Evolutionary conservation across 345 rosid genomes (phyloP), one percentile per base, ranked within the genome.

Genomic region (Theobroma cacao): DNA sequence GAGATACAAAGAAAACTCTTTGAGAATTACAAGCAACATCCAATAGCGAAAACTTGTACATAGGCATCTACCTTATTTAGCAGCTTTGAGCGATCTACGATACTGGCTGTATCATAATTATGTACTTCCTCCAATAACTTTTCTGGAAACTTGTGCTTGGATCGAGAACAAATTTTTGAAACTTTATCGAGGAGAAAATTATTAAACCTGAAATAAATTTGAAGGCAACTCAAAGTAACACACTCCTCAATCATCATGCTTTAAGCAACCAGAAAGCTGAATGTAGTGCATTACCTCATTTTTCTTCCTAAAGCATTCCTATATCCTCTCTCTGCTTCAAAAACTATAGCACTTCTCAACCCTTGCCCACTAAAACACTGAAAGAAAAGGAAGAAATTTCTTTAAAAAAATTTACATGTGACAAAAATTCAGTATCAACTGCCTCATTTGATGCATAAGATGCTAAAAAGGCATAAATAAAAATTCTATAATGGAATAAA

Each of bases 361-460:
- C 86, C 82, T 65, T 85, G 84, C 72, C 89, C 81, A 67, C 86
- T 61, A 38, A 77, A 79, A 80, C 89, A 87, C 93, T 90, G 84
- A 1, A 75, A 55, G 30, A 59, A 56, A 28, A 62, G 0, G 31
- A 73, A 24, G 28, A 34, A 71, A 18, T 61, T 30, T 58, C 50
- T 18, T n/a, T n/a, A n/a, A n/a, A 14, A 15, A 72, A 47, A 77
- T 30, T 62, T 64, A 12, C 1, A 52, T 52, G 3, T 12, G 56
- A 52, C 3, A 14, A 14, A 52, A 20, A 14, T 52, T 52, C 71
- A 36, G 30, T 72, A 12, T 22, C 38, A 50, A 14, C 75, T 63
- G n/a, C 43, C 66, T 38, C 43, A 77, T 18, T 40, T 58, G 34
- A 65, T 1, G 48, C 30, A 67, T 48, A 48, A 58, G n/a, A 63